Conservation (phyloP, 768 basidiomycete genomes). For the Russula ochroleuca region DNA sequence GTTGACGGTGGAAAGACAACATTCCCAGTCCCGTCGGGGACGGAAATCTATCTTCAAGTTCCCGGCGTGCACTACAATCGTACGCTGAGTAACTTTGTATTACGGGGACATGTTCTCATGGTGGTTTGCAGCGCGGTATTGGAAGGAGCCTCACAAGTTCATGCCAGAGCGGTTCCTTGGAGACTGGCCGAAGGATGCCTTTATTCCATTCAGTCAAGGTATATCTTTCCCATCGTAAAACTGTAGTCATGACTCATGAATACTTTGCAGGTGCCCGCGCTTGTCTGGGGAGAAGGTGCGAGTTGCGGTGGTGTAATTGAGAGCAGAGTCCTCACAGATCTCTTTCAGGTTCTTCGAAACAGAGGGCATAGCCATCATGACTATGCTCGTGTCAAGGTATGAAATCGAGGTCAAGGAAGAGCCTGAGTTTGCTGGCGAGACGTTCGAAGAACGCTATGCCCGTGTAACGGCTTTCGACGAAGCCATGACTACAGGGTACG, state of each 20-base stretch:
- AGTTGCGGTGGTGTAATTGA: background rate
- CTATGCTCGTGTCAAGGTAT: constrained; percentile 44
- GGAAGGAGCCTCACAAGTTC: constrained; percentile 50
- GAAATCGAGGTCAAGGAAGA: constrained; percentile 49
- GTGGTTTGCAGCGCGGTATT: constrained; percentile 45
- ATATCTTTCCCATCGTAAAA: background rate
- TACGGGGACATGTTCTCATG: background rate
- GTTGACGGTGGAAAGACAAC: constrained; percentile 39
- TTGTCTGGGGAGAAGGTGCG: constrained; percentile 28
- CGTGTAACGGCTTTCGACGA: constrained; percentile 4
- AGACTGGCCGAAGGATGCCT: constrained; percentile 36
- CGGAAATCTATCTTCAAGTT: constrained; percentile 37
- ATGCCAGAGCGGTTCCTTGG: constrained; percentile 37
- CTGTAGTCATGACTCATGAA: background rate
- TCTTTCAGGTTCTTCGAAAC: constrained; percentile 46
- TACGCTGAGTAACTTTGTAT: constrained; percentile 25
- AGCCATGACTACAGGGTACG: constrained; percentile 16
- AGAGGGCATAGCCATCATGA: constrained; percentile 45
- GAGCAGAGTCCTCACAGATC: background rate
- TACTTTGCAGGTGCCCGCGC: constrained; percentile 22
- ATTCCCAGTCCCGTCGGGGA: constrained; percentile 44
- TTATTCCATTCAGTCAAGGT: constrained; percentile 34
- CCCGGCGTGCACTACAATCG: constrained; percentile 50
- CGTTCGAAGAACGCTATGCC: constrained; percentile 42
- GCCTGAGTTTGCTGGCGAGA: constrained; percentile 42